Base-by-base conservation (phyloP, 176 grass and related monocot species). In the Aegilops longissima region DNA sequence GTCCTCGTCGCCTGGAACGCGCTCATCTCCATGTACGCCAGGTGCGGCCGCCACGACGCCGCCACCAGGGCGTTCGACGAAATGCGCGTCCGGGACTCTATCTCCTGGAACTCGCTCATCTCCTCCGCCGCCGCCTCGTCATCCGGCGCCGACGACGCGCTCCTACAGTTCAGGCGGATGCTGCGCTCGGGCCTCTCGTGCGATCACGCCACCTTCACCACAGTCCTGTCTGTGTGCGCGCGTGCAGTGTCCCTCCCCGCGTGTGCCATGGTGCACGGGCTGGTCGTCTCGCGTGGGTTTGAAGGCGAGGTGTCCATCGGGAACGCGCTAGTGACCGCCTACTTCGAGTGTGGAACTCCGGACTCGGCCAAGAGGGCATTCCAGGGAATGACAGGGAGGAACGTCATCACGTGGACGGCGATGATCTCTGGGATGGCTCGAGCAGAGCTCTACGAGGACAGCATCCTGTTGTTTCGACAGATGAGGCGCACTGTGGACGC, bases 61-160 rank as follows among this genome's bases (percentile, higher is more conserved):
- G 95, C 95, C 29, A 14, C 59, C 47, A 85, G 79, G 81, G 77
- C 86, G 87, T 98, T 98, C 81, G 95, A 95, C 68, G 80, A 87
- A 95, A 98, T 93, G 95, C 83, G 25, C 80, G 17, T 83, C 3
- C 94, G 86, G 83, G 95, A 98, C 73, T 89, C 95, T 42, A 23
- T 93, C 39, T 98, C 95, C 74, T 98, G 93, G 91, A 98, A 98
- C 77, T 95, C 95, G 8, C 81, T 98, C 82, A 84, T 98, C 61
- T 29, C 87, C 34, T 73, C 87, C 23, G 35, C 90, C 12, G 85
- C 61, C 12, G 21, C 70, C 12, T 24, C 25, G 2, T 52, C 73
- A 0, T 31, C 45, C 25, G 3, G 76, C 73, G 4, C 58, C 16
- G 74, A 75, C 5, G 66, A 86, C 4, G 90, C 82, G 16, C 78